These are phyloP conservation scores for Aspergillus incahuasiensis DNA, from an alignment of 495 filamentous ascomycete species.

Conservation along the genomic window DNA sequence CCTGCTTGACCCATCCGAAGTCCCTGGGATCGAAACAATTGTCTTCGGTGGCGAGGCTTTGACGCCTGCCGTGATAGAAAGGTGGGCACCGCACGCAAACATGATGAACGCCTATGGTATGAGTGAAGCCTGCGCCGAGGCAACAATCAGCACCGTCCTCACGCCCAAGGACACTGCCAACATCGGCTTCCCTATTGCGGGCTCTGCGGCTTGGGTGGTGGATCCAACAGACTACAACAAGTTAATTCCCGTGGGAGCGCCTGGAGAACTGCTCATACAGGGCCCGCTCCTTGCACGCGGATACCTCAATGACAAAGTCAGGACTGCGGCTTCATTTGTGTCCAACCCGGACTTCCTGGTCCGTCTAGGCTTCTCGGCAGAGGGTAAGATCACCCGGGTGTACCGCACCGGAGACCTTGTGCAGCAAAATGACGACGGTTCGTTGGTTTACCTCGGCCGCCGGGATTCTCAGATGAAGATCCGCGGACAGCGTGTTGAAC, in stretches of 20 bases:
- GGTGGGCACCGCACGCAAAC: background rate
- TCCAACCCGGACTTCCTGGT: too few species aligned
- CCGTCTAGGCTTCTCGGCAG: too few species aligned
- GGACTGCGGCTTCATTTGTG: background rate
- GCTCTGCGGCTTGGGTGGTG: background rate
- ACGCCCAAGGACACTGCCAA: background rate
- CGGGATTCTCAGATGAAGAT: slow-evolving; percentile 39
- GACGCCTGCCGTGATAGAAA: background rate
- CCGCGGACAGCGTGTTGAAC: slow-evolving; percentile 39
- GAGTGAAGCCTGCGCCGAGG: background rate
- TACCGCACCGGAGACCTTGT: background rate
- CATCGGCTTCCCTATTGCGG: background rate
- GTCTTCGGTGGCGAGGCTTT: background rate
- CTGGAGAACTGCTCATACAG: slow-evolving; percentile 44
- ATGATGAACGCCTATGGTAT: background rate
- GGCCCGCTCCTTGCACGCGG: slow-evolving; percentile 26
- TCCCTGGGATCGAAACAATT: background rate
- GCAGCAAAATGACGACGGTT: background rate
- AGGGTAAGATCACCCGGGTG: background rate
- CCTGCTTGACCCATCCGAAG: background rate
- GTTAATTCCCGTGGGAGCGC: slow-evolving; percentile 35
- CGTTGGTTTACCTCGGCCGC: slow-evolving; percentile 16
- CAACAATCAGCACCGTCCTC: background rate
- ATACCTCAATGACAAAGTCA: background rate
- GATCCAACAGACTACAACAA: background rate